Conservation (phyloP, 345 rosid species). For the Adansonia digitata region DNA sequence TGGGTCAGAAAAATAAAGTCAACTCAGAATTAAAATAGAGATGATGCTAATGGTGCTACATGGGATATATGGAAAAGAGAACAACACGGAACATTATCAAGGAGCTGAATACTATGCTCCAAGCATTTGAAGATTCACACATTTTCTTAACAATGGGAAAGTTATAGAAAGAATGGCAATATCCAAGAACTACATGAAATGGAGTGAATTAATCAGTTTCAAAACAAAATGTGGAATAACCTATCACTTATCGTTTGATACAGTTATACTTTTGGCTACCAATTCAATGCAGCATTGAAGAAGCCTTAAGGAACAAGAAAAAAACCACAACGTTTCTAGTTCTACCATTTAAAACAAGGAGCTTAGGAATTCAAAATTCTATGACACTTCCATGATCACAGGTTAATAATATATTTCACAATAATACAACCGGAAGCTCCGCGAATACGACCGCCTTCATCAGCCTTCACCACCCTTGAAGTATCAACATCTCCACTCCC, state of each 20-base stretch:
- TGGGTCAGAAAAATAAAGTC: neutral
- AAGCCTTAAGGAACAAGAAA: neutral
- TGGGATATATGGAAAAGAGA: neutral
- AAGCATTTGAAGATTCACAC: neutral
- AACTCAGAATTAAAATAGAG: neutral
- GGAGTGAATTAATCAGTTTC: neutral
- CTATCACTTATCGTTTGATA: neutral
- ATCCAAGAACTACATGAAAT: neutral
- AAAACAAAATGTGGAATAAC: neutral
- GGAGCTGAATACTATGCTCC: neutral
- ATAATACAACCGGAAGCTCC: conserved; percentile 79
- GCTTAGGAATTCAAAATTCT: neutral
- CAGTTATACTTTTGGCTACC: neutral
- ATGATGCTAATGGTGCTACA: neutral
- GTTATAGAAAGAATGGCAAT: neutral
- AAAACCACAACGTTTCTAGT: neutral
- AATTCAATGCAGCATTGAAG: neutral
- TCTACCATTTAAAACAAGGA: neutral
- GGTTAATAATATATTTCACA: neutral
- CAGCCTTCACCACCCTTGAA: conserved; percentile 77
- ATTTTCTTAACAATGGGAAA: neutral
- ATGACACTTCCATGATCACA: neutral
- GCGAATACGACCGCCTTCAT: conserved; percentile 60
- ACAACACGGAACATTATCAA: conserved; percentile 10
- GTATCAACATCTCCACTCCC: conserved; percentile 97